Percentiles rank a stretch among this genome's conserved stretches.
These are phyloP conservation scores for Phytophthora chlamydospora DNA, from an alignment of 352 stramenopile species.

Conservation along the genomic window DNA sequence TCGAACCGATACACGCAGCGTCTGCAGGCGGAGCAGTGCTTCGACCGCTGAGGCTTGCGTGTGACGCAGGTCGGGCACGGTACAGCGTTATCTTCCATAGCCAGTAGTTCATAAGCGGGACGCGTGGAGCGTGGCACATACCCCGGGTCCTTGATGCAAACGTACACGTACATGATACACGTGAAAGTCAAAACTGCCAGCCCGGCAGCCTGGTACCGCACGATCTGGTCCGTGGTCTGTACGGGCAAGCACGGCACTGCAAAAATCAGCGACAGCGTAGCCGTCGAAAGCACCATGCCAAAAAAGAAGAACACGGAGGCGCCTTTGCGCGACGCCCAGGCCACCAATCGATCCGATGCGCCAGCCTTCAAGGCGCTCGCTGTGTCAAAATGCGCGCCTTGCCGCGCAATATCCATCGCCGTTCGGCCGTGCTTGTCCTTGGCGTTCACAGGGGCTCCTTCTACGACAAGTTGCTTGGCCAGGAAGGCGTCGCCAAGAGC, in stretches of 20 bases:
- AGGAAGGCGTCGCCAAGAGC: conserved; percentile 82
- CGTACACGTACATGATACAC: conserved; percentile 74
- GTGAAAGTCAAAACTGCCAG: conserved; percentile 49
- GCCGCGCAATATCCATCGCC: conserved; percentile 75
- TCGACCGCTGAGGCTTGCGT: conserved; percentile 75
- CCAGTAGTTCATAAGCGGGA: conserved; percentile 79
- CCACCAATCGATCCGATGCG: conserved; percentile 67
- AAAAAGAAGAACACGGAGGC: conserved; percentile 79
- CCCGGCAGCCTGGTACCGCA: conserved; percentile 34
- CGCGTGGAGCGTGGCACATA: conserved; percentile 68
- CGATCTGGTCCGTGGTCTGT: conserved; percentile 11
- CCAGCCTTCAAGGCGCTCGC: conserved; percentile 69
- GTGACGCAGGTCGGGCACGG: conserved; percentile 84
- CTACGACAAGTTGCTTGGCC: conserved; percentile 83
- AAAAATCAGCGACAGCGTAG: conserved; percentile 61
- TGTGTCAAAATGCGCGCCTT: conserved; percentile 74
- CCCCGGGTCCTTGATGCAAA: conserved; percentile 80
- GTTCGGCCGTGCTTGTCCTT: conserved; percentile 77
- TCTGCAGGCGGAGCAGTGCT: conserved; percentile 81
- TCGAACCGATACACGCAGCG: conserved; percentile 86
- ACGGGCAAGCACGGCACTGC: conserved; percentile 53
- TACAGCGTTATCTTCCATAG: conserved; percentile 61
- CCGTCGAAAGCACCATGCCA: conserved; percentile 53
- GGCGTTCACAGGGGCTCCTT: conserved; percentile 67
- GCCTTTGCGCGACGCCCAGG: conserved; percentile 65